These are phyloP conservation scores for Styphnolobium japonicum DNA, from an alignment of 306 rosid genomes.

Conservation along the genomic window DNA sequence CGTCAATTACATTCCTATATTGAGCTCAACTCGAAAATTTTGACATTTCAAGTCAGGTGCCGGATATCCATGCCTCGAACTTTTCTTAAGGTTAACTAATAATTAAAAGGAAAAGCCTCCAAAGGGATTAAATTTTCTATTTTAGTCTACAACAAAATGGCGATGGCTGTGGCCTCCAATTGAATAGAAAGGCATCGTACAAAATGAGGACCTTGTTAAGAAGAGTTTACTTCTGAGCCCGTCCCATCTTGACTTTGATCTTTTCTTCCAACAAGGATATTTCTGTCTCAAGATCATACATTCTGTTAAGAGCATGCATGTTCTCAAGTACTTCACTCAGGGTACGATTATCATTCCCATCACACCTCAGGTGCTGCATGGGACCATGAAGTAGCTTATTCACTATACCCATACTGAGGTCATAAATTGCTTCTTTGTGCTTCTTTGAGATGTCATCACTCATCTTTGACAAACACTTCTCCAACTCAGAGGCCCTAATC, in stretches of 20 bases:
- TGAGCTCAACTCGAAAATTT: not conserved
- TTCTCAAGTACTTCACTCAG: slow-evolving; percentile 70
- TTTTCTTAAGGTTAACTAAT: slow-evolving; percentile 16
- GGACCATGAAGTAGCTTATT: slow-evolving; percentile 88
- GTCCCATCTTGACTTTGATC: slow-evolving; percentile 66
- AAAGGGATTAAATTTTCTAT: slow-evolving; percentile 4
- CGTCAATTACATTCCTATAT: not conserved
- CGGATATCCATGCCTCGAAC: not conserved
- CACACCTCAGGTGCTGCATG: slow-evolving; percentile 84
- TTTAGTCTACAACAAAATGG: slow-evolving; percentile 31
- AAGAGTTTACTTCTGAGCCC: slow-evolving; percentile 36
- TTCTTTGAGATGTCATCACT: slow-evolving; percentile 65
- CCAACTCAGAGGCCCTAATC: slow-evolving; percentile 76
- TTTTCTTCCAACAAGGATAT: slow-evolving; percentile 67
- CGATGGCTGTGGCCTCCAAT: not conserved
- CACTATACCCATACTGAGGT: slow-evolving; percentile 79
- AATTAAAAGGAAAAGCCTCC: slow-evolving; percentile 35
- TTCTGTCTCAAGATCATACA: slow-evolving; percentile 87
- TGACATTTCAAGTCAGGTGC: not conserved
- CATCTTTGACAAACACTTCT: slow-evolving; percentile 79
- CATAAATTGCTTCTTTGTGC: slow-evolving; percentile 60
- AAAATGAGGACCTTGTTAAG: slow-evolving; percentile 21
- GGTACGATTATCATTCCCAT: slow-evolving; percentile 44
- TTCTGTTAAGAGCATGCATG: slow-evolving; percentile 84
- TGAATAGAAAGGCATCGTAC: not conserved